Evolutionary conservation across 257 asterid genomes (phyloP).

Genomic region (Capsicum baccatum): DNA sequence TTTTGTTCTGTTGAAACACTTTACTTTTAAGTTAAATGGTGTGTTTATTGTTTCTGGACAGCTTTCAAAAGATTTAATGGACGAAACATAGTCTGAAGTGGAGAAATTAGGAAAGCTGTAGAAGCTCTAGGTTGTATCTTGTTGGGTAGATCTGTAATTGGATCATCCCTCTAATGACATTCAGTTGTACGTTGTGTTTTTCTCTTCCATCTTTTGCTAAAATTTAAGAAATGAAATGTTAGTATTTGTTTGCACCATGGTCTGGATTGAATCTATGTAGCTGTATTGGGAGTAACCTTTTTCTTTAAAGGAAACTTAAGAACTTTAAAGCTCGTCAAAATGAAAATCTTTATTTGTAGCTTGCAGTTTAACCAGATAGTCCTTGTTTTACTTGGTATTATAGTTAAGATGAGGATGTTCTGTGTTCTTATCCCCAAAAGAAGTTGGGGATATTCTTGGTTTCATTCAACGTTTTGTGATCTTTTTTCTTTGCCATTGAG

Average conservation of each 20-base stretch:
- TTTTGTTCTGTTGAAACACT: background rate
- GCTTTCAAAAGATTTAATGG: slow-evolving; percentile 10
- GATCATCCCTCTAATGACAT: slow-evolving; percentile 14
- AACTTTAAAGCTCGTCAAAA: background rate
- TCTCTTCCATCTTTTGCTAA: background rate
- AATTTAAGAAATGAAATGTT: background rate
- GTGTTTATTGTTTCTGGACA: background rate
- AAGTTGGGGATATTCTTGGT: background rate
- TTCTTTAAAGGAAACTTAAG: background rate
- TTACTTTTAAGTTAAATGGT: background rate
- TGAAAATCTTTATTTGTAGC: background rate
- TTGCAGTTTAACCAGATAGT: background rate
- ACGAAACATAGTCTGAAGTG: background rate
- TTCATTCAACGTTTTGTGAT: background rate
- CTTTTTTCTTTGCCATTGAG: background rate
- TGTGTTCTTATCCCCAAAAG: background rate
- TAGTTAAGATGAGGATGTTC: background rate
- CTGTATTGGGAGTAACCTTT: background rate
- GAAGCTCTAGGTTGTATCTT: background rate
- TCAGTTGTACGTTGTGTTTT: background rate
- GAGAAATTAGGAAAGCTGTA: background rate
- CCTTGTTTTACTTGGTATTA: background rate
- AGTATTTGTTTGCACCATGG: slow-evolving; percentile 3
- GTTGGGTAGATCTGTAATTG: background rate
- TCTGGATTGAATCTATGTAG: background rate